A percentile compares a stretch with the other conserved stretches of the same genome.
phyloP scores from a whole-genome alignment of 2,329 filamentous ascomycete genomes.

The Dichotomopilus funicola region DNA sequence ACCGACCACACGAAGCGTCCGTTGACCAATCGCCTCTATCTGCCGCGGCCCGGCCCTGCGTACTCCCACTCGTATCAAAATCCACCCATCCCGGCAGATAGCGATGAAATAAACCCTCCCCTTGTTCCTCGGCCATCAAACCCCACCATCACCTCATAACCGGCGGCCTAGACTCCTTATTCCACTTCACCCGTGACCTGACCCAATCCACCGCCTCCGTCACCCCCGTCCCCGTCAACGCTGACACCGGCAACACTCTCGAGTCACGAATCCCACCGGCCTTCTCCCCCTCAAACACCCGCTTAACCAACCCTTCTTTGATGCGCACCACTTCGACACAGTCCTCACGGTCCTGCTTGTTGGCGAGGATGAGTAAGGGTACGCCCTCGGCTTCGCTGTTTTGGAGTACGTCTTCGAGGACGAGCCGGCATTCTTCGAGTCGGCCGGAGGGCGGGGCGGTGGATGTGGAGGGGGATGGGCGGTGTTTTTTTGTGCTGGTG shows the following conservation, averaged over 20 bases:
- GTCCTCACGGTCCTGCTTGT: conserved; percentile 96
- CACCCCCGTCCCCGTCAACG: conserved; percentile 81
- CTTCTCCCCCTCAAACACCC: conserved; percentile 92
- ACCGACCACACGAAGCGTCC: no score
- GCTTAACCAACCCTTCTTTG: conserved; percentile 92
- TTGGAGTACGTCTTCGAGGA: conserved; percentile 84
- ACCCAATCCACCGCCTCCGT: conserved; percentile 97
- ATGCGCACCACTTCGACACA: conserved; percentile 96
- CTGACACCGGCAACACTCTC: conserved; percentile 82
- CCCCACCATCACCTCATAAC: conserved; percentile 67
- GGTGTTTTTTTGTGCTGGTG: no score
- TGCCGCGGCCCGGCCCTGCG: no score
- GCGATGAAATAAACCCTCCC: no score
- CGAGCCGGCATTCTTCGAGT: conserved; percentile 80
- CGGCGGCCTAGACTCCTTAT: conserved; percentile 85
- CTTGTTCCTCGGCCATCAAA: no score
- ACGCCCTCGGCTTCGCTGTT: conserved; percentile 86
- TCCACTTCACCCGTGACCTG: conserved; percentile 86
- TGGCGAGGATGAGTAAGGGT: conserved; percentile 84
- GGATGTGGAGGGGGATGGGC: no score
- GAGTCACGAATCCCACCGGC: conserved; percentile 81
- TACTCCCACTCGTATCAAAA: no score
- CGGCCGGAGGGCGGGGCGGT: conserved; percentile 41
- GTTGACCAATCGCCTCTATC: no score
- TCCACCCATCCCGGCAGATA: no score